Conservation (phyloP, 2,329 filamentous ascomycete genomes). For the Sporothrix humicola region DNA sequence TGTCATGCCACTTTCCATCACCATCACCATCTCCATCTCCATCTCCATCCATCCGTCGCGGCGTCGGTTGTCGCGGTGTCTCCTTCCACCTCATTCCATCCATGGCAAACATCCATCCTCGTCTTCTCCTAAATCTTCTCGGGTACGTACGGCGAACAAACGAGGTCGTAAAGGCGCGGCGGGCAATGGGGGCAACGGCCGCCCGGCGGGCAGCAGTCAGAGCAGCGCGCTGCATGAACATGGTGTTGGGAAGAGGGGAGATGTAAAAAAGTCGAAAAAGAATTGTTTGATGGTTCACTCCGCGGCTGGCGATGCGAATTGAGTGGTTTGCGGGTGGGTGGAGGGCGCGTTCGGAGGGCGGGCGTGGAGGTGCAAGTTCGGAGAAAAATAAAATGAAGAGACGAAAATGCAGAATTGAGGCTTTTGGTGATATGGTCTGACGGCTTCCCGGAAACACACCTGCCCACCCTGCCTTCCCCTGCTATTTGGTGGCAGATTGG, state of each 20-base stretch:
- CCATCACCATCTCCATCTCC: not conserved
- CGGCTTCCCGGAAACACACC: slow-evolving; percentile 32
- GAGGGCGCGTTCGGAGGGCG: slow-evolving; percentile 20
- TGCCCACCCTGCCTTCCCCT: slow-evolving; percentile 4
- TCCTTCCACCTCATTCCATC: not conserved
- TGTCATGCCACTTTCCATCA: not conserved
- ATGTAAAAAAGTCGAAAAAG: not conserved
- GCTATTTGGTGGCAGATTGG: not conserved
- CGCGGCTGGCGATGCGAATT: slow-evolving; percentile 42
- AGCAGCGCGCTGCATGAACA: slow-evolving; percentile 70
- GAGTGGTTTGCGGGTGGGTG: slow-evolving; percentile 28
- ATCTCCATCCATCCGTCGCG: not conserved
- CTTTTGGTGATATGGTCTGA: slow-evolving; percentile 40
- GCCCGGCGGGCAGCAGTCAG: slow-evolving; percentile 66
- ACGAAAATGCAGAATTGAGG: slow-evolving; percentile 34
- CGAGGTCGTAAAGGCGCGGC: slow-evolving; percentile 66
- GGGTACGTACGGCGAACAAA: slow-evolving; percentile 63
- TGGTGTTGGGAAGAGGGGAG: slow-evolving; percentile 41
- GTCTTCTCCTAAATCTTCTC: slow-evolving; percentile 24
- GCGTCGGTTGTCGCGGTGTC: not conserved
- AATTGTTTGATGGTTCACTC: not conserved
- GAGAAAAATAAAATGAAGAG: slow-evolving; percentile 10
- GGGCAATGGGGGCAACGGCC: slow-evolving; percentile 58
- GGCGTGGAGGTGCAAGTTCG: slow-evolving; percentile 5
- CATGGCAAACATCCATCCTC: not conserved